Percentiles rank a stretch among this genome's conserved stretches.
Conservation (phyloP, 2,329 filamentous ascomycete species). For the Parasarocladium wereldwijsianum region DNA sequence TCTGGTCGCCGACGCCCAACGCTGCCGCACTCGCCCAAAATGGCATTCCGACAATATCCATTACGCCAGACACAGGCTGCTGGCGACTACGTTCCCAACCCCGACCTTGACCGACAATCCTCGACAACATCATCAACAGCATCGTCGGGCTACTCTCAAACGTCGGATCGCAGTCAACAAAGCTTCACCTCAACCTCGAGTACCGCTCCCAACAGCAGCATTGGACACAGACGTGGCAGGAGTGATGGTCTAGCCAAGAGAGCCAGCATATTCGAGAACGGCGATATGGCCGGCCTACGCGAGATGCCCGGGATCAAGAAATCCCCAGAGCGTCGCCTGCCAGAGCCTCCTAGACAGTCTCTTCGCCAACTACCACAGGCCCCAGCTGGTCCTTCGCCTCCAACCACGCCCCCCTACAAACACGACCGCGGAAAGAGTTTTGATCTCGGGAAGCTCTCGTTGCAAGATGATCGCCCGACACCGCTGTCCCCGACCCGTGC, state of each 20-base stretch:
- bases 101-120: slow-evolving; percentile 41
- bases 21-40: too few relatives aligned
- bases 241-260: slow-evolving; percentile 50
- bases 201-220: slow-evolving; percentile 20
- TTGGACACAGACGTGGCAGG: slow-evolving; percentile 53
- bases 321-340: slow-evolving; percentile 43
- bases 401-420: slow-evolving; percentile 13
- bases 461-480: slow-evolving; percentile 29
- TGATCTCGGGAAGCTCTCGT: slow-evolving; percentile 41
- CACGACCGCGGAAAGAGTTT: slow-evolving; percentile 49
- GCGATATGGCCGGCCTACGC: too few relatives aligned
- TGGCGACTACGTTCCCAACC: slow-evolving; percentile 25
- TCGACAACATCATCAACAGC: slow-evolving; percentile 59
- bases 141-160: slow-evolving; percentile 51
- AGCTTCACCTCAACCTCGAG: slow-evolving; percentile 60
- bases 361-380: slow-evolving; percentile 59
- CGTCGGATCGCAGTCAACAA: slow-evolving; percentile 42
- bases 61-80: slow-evolving; percentile 39
- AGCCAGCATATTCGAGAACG: slow-evolving; percentile 31
- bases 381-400: slow-evolving; percentile 30
- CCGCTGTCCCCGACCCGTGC: slow-evolving; percentile 19
- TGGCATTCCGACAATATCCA: slow-evolving; percentile 43
- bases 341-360: slow-evolving; percentile 60
- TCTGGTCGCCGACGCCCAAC: slow-evolving; percentile 7
- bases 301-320: slow-evolving; percentile 20